Evolutionary conservation across 345 rosid species (phyloP).

Genomic region (Rhodomyrtus tomentosa): DNA sequence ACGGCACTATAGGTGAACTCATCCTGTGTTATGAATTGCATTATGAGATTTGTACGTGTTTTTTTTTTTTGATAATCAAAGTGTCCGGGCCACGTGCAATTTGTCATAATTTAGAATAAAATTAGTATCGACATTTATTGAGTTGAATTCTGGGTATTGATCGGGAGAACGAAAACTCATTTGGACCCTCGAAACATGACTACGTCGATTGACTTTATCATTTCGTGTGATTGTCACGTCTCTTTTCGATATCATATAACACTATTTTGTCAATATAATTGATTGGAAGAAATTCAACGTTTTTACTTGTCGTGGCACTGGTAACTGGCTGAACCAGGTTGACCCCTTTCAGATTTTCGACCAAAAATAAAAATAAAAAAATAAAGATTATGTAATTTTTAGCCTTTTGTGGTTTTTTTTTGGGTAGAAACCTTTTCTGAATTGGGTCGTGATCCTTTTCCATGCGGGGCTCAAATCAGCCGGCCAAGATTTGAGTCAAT

Average conservation of each 20-base stretch:
- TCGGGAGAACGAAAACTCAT: background rate
- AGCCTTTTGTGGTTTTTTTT: background rate
- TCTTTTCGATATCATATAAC: background rate
- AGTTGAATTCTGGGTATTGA: background rate
- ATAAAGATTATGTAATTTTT: background rate
- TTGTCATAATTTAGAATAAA: background rate
- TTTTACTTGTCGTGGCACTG: background rate
- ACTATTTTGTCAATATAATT: background rate
- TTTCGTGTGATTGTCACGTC: background rate
- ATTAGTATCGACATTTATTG: background rate
- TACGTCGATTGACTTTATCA: background rate
- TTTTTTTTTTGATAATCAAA: too few relatives aligned
- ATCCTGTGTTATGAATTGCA: too few relatives aligned
- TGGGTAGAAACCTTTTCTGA: too few relatives aligned
- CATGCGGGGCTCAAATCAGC: too few relatives aligned
- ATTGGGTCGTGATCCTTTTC: background rate
- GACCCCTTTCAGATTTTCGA: background rate
- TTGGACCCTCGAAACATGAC: background rate
- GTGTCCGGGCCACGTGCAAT: too few relatives aligned
- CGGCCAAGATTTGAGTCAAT: background rate
- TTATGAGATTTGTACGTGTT: background rate
- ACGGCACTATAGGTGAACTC: too few relatives aligned
- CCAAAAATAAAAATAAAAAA: too few relatives aligned
- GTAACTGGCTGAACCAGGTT: background rate
- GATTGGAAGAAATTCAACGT: background rate